Conservation (phyloP, 2,329 filamentous ascomycete genomes). For the Trichoderma koningii region DNA sequence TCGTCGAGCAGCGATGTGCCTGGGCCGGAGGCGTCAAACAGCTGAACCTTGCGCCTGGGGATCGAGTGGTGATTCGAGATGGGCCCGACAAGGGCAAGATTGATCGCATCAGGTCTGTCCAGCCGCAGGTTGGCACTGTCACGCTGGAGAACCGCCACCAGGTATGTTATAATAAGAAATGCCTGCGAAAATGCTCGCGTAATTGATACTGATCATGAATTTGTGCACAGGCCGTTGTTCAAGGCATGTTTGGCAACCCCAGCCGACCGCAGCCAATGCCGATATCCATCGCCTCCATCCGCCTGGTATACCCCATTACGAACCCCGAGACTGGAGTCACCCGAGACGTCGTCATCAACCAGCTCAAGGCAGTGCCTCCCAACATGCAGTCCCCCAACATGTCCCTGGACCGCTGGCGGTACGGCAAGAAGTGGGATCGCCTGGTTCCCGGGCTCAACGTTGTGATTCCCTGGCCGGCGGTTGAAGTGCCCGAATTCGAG, state of each 20-base stretch:
- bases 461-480: constrained; percentile 74
- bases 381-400: constrained; percentile 51
- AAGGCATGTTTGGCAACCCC: constrained; percentile 38
- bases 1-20: constrained; percentile 48
- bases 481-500: constrained; percentile 50
- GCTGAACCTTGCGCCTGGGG: constrained; percentile 66
- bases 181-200: neutral
- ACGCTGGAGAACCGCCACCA: constrained; percentile 63
- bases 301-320: constrained; percentile 76
- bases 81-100: constrained; percentile 84
- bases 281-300: constrained; percentile 70
- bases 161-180: constrained; percentile 50
- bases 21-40: constrained; percentile 60
- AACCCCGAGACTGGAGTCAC: constrained; percentile 65
- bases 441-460: constrained; percentile 72
- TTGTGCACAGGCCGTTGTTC: constrained; percentile 35
- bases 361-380: constrained; percentile 59
- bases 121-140: constrained; percentile 57
- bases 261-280: constrained; percentile 43
- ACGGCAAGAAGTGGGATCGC: constrained; percentile 51
- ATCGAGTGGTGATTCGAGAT: constrained; percentile 79
- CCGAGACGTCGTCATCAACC: constrained; percentile 76
- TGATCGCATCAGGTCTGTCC: constrained; percentile 65
- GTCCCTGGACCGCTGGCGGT: constrained; percentile 45
- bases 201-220: neutral